A percentile compares a stretch with the other conserved stretches of the same genome.
These are phyloP conservation scores for Botrytis byssoidea DNA, from an alignment of 2,329 filamentous ascomycete genomes.

Conservation along the genomic window DNA sequence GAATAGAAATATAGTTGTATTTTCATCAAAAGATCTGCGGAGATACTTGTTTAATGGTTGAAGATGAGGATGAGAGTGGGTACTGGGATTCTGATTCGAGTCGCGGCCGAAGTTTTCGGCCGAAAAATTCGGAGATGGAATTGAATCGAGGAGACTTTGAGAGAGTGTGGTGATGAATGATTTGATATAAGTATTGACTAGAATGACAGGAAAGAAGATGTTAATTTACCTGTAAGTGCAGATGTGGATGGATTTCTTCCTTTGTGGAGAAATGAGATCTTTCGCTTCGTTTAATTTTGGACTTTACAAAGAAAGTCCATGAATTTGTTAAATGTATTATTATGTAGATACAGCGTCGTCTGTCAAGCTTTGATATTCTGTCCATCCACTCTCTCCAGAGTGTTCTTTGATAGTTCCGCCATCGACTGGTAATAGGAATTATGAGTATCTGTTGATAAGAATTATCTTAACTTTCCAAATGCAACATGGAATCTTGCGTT, in stretches of 20 bases:
- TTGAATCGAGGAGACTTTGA: accelerated
- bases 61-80: not conserved
- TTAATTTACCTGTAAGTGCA: not conserved
- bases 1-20: not conserved
- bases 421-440: not conserved
- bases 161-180: too few species aligned
- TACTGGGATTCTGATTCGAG: not conserved
- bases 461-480: not conserved
- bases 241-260: not conserved
- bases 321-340: not conserved
- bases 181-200: not conserved
- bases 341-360: not conserved
- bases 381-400: not conserved
- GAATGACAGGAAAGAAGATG: not conserved
- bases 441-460: not conserved
- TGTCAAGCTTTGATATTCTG: not conserved
- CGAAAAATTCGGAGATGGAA: not conserved
- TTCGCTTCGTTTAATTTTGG: not conserved
- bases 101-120: not conserved
- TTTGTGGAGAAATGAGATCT: not conserved
- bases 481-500: not conserved
- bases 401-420: not conserved
- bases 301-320: not conserved
- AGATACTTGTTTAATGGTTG: not conserved
- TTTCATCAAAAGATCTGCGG: too few species aligned